phyloP scores from a whole-genome alignment of 192 early-diverging fungal genomes.

The Coemansia sp. region DNA sequence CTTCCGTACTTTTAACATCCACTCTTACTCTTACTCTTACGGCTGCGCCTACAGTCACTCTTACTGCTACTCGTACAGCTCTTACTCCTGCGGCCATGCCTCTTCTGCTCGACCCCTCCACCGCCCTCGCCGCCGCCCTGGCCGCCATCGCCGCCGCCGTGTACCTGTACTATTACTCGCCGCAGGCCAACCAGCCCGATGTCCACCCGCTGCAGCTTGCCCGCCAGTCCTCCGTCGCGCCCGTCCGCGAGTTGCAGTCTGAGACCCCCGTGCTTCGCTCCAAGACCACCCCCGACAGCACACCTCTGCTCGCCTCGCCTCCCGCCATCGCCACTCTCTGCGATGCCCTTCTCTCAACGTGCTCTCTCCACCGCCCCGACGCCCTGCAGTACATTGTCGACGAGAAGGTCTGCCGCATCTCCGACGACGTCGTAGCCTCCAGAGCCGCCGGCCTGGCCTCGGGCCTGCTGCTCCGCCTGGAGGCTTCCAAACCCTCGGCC shows the following conservation, averaged over 20 bases:
- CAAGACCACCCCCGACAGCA: conserved; percentile 32
- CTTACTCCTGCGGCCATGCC: background rate
- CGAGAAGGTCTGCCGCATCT: conserved; percentile 1
- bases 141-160: conserved; percentile 21
- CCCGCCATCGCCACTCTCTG: conserved; percentile 11
- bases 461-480: conserved; percentile 8
- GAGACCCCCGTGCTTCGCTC: conserved; percentile 44
- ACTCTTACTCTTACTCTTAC: background rate
- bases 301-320: conserved; percentile 9
- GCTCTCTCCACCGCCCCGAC: conserved; percentile 3
- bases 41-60: background rate
- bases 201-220: conserved; percentile 45
- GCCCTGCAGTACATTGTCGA: conserved; percentile 10
- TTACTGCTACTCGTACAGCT: background rate
- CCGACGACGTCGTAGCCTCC: conserved; percentile 3
- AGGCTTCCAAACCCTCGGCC: background rate
- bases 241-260: conserved; percentile 18
- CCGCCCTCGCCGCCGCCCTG: conserved; percentile 12
- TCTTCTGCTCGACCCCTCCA: conserved; percentile 21
- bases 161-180: conserved; percentile 46
- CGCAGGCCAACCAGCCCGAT: conserved; percentile 48
- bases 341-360: conserved; percentile 21
- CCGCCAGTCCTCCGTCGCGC: conserved; percentile 36
- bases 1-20: background rate
- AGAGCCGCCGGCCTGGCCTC: conserved; percentile 18